Percentiles rank a stretch among this genome's conserved stretches.
These are phyloP conservation scores for Achaetomiella virescens DNA, from an alignment of 495 filamentous ascomycete genomes.

Conservation along the genomic window DNA sequence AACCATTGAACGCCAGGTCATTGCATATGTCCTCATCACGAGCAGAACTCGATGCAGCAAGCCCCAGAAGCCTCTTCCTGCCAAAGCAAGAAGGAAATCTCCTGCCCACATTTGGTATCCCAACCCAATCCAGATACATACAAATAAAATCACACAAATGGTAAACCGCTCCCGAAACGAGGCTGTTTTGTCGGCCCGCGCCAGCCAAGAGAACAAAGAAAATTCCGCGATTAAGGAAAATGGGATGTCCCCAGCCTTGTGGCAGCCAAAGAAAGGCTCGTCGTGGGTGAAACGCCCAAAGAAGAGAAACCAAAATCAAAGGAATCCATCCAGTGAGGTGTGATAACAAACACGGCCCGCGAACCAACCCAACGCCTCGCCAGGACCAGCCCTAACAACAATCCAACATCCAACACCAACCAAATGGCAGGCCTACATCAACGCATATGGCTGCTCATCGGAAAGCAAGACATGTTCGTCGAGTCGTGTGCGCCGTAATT, in stretches of 20 bases:
- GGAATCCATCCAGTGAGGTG: not conserved
- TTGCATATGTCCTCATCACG: not conserved
- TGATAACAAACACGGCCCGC: not conserved
- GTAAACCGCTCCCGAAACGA: not conserved
- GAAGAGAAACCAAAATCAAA: not conserved
- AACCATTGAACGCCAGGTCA: not conserved
- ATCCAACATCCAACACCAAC: not conserved
- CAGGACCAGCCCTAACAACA: not conserved
- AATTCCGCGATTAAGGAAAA: constrained; percentile 3
- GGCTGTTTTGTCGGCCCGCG: constrained; percentile 9
- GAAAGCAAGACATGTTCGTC: constrained; percentile 12
- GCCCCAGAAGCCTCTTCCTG: too few species aligned
- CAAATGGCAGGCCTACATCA: not conserved
- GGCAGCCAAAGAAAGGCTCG: not conserved
- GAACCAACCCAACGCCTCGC: constrained; percentile 1
- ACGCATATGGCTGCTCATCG: constrained; percentile 6
- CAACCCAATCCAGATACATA: constrained; percentile 2
- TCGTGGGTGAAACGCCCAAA: not conserved
- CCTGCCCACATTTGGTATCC: not conserved
- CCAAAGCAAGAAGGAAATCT: not conserved
- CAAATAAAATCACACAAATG: not conserved
- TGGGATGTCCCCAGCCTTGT: not conserved
- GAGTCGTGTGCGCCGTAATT: constrained; percentile 14
- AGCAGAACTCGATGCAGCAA: too few species aligned
- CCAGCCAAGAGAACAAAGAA: not conserved